Conservation (phyloP, 1,284 basidiomycete genomes). For the Papiliotrema terrestris region DNA sequence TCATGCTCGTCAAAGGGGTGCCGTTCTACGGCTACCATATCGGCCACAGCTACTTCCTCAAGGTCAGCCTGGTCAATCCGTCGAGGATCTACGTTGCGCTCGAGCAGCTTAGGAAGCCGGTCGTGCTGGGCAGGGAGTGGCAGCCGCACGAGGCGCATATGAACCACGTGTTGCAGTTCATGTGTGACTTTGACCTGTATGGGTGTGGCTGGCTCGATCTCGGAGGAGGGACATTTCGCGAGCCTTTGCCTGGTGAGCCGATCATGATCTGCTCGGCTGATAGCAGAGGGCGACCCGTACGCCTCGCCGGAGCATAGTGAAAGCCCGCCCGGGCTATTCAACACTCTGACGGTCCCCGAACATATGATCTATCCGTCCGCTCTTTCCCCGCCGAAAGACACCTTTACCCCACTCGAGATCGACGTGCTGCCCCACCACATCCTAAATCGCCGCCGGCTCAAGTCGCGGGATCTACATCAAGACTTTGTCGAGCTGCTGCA, state of each 20-base stretch:
- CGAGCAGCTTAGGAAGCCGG: conserved; percentile 73
- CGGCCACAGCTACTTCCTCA: conserved; percentile 82
- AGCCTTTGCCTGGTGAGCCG: conserved; percentile 51
- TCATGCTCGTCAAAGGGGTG: conserved; percentile 87
- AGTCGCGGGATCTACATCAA: conserved; percentile 69
- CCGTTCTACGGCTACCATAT: conserved; percentile 95
- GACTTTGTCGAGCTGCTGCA: conserved; percentile 61
- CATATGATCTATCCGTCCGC: conserved; percentile 35
- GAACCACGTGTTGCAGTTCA: conserved; percentile 83
- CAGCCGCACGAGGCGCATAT: conserved; percentile 86
- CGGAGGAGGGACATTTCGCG: conserved; percentile 53
- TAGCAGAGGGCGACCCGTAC: conserved; percentile 36
- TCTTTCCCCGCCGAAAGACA: conserved; percentile 61
- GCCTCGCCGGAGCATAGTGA: conserved; percentile 20
- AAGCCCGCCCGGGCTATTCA: conserved; percentile 23
- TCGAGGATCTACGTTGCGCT: conserved; percentile 63
- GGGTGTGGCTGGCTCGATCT: conserved; percentile 86
- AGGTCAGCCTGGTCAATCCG: conserved; percentile 76
- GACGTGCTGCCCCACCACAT: conserved; percentile 80
- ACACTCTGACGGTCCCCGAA: conserved; percentile 27
- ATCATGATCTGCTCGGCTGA: background rate
- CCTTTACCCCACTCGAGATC: conserved; percentile 73
- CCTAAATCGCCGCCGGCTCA: conserved; percentile 70
- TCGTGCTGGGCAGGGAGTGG: conserved; percentile 72
- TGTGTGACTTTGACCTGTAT: conserved; percentile 92